Evolutionary conservation across 331 rosid genomes (phyloP).

Genomic region (Rhamnella rubrinervis): DNA sequence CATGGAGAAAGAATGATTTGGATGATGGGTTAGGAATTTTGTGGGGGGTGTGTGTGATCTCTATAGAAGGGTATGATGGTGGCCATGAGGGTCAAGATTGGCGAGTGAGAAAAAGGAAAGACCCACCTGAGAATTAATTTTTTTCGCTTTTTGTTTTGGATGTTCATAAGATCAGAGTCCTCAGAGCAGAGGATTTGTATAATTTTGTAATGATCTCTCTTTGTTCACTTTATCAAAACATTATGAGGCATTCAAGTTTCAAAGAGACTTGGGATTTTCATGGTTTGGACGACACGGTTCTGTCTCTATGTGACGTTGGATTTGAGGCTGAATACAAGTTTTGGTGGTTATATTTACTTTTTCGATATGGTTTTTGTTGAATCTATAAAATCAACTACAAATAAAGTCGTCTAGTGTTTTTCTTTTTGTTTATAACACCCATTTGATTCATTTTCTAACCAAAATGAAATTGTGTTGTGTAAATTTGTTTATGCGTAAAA

Average conservation of each 20-base stretch:
- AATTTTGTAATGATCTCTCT: constrained; percentile 24
- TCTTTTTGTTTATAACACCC: too few species aligned
- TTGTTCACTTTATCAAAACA: not conserved
- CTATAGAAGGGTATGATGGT: constrained; percentile 6
- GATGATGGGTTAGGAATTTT: not conserved
- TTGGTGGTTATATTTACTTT: too few species aligned
- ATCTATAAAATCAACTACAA: too few species aligned
- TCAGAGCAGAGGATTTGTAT: constrained; percentile 9
- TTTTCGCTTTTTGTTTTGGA: not conserved
- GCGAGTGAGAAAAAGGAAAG: not conserved
- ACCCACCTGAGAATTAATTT: not conserved
- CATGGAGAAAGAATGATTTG: not conserved
- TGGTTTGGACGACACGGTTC: too few species aligned
- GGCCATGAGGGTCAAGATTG: not conserved
- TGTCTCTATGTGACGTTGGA: too few species aligned
- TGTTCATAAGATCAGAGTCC: constrained; percentile 16
- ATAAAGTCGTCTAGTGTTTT: too few species aligned
- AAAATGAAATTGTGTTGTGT: too few species aligned
- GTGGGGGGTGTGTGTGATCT: constrained; percentile 1
- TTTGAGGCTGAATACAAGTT: too few species aligned
- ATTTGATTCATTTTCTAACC: too few species aligned
- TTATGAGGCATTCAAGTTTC: constrained; percentile 13
- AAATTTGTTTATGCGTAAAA: too few species aligned
- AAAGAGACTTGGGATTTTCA: constrained; percentile 8
- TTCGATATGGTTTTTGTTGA: too few species aligned